These are phyloP conservation scores for Candida boleticola DNA, from an alignment of 805 yeast species.

Conservation along the genomic window DNA sequence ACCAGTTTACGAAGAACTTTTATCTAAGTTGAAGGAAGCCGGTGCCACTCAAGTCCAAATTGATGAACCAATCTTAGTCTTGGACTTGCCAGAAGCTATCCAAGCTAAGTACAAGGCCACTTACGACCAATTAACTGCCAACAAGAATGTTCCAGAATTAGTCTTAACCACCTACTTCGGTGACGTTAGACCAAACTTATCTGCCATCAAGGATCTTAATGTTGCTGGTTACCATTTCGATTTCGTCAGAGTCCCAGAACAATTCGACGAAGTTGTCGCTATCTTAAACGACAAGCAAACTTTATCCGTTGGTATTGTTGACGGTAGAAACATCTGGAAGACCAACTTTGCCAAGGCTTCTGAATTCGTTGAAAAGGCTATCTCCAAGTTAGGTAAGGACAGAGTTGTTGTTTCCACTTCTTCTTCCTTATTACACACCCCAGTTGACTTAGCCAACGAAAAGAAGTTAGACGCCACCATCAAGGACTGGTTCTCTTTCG, in stretches of 20 bases:
- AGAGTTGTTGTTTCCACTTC: constrained; percentile 91
- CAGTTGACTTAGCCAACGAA: constrained; percentile 93
- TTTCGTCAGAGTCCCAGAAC: constrained; percentile 94
- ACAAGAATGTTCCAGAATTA: constrained; percentile 69
- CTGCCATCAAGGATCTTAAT: constrained; percentile 84
- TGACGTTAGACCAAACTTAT: constrained; percentile 95
- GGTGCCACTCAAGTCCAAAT: constrained; percentile 96
- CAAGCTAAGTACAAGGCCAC: constrained; percentile 88
- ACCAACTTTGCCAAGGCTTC: constrained; percentile 88
- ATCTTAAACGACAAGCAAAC: constrained; percentile 68
- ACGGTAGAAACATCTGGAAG: constrained; percentile 99
- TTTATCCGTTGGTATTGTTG: constrained; percentile 94
- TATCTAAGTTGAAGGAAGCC: constrained; percentile 83
- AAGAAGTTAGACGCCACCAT: constrained; percentile 84
- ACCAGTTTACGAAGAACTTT: constrained; percentile 90
- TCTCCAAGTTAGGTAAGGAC: constrained; percentile 79
- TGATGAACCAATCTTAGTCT: constrained; percentile 95
- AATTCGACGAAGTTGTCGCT: constrained; percentile 77
- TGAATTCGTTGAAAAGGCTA: constrained; percentile 76
- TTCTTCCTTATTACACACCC: constrained; percentile 96
- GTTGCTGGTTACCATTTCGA: constrained; percentile 96
- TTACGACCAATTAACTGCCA: constrained; percentile 70
- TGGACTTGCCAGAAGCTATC: constrained; percentile 83
- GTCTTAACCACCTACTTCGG: constrained; percentile 93
- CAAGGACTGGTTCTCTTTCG: constrained; percentile 98